Base-by-base conservation (phyloP, 1,139 yeast genomes). In the Geotrichum cucujoidarum region DNA sequence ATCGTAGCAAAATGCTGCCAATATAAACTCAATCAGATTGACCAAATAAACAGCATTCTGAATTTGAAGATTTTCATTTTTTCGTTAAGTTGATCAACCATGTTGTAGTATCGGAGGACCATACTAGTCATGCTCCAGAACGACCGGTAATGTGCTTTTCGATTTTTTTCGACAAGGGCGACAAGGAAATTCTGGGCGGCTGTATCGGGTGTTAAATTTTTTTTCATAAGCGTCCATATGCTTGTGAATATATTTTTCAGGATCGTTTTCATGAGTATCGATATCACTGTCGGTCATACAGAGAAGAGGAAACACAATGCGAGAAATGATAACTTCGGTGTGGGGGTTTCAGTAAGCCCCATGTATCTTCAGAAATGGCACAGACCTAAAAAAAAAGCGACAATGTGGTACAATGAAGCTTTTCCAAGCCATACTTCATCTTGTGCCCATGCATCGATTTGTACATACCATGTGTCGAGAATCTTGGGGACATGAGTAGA, bases 171-270 rank as follows among this genome's bases (percentile, higher is more conserved):
- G 77, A 7, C 83, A 24, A 89, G 67, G 1, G 90, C 81, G 61
- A 77, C 78, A 43, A 90, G 68, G 57, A 88, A 86, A 64, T 83
- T 84, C 45, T 84, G 77, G 1, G 96, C 83, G 0, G 95, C 95
- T 37, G 80, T 79, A 60, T 87, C 95, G 0, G 95, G 80, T 11
- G 92, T 82, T 42, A 78, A 76, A 33, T 6, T 78, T 75, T 55
- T 86, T 95, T 55, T 85, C 80, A 59, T 78, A 81, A 50, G 81
- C 69, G 62, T 88, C 95, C 60, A 88, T 74, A 51, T 81, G 79
- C 57, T 83, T 75, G 65, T 86, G 90, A 54, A 92, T 85, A 63
- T 89, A 92, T 64, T 90, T 97, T 50, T 80, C 85, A 5, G 97
- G 97, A 61, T 92, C 97, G 53, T 77, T 79, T 54, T 89, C 95